Evolutionary conservation across 2,329 filamentous ascomycete species (phyloP), one percentile per base, ranked within the genome.

Genomic region (Myrmaecium sp.): DNA sequence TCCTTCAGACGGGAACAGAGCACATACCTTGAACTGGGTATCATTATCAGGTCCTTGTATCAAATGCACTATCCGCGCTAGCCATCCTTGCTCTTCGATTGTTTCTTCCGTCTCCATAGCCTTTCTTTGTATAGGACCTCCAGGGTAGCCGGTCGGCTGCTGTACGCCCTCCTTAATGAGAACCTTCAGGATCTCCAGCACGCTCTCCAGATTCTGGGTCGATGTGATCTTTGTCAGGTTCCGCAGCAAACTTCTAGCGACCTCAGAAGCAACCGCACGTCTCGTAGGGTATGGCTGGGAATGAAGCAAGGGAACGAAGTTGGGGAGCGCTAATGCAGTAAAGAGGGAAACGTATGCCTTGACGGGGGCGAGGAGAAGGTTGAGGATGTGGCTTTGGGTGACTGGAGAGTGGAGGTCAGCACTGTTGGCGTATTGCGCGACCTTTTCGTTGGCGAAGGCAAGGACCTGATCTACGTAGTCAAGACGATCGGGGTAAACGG

Each of bases 391-490:
- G 39, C 83, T 75, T 55, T 98, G 91, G 6, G 83, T 79, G 4
- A 74, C 69, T 31, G 75, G 69, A 4, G 84, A 86, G 54, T 95
- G 89, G 15, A 98, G 62, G 44, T 98, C 89, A n/a, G 89, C 76
- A 40, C 84, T 93, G 52, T 93, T 94, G 31, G 79, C 73, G 51
- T 91, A 81, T 47, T 94, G 82, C 27, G 71, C 66, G 19, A 86
- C 81, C 53, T 95, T 93, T 41, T 73, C 65, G 27, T 79, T 75
- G 26, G 84, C 86, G 48, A 89, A 95, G 29, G 79, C 73, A 20
- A 98, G 62, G 25, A 95, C 77, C 51, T 95, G 84, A 44, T 98
- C 83, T 26, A 95, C 80, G 43, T 94, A 95, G 57, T 95, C 86
- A 33, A 95, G 61, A 30, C 77, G 69, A 35, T 89, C 76, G 1